These are phyloP conservation scores for Penicillium cosmopolitanum DNA, from an alignment of 495 filamentous ascomycete species.

Conservation along the genomic window DNA sequence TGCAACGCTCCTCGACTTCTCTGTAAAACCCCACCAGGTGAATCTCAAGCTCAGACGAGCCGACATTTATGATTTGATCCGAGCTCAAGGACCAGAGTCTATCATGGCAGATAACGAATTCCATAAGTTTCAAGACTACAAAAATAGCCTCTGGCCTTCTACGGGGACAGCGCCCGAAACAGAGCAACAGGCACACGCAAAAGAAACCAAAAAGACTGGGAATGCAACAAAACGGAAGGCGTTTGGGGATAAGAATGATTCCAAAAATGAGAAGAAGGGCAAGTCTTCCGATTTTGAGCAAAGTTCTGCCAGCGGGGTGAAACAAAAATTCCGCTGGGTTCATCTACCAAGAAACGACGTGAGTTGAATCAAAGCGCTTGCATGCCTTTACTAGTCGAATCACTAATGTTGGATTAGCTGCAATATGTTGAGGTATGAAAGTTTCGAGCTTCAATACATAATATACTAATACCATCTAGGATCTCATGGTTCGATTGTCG, in stretches of 20 bases:
- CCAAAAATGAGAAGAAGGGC: not conserved
- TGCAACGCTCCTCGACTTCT: slow-evolving; percentile 4
- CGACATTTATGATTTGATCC: slow-evolving; percentile 12
- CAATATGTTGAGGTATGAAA: too few relatives aligned
- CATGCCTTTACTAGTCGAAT: too few relatives aligned
- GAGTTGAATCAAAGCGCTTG: not conserved
- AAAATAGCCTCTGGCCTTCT: slow-evolving; percentile 4
- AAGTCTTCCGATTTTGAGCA: not conserved
- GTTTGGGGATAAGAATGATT: not conserved
- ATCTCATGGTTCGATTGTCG: too few relatives aligned
- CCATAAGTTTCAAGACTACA: not conserved
- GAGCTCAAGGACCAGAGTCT: slow-evolving; percentile 13
- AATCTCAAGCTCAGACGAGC: too few relatives aligned
- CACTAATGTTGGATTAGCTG: too few relatives aligned
- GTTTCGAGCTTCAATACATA: too few relatives aligned
- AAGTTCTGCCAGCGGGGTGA: not conserved
- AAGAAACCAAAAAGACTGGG: not conserved
- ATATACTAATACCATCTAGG: too few relatives aligned
- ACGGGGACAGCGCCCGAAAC: not conserved
- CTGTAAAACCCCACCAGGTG: not conserved
- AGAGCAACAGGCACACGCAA: not conserved
- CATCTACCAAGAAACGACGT: slow-evolving; percentile 24
- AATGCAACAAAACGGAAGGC: not conserved
- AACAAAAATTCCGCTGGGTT: slow-evolving; percentile 15
- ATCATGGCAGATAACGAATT: slow-evolving; percentile 6